Percentiles rank a stretch among this genome's conserved stretches.
Evolutionary conservation across 1,284 basidiomycete genomes (phyloP).

Genomic region (Inonotus hispidus): DNA sequence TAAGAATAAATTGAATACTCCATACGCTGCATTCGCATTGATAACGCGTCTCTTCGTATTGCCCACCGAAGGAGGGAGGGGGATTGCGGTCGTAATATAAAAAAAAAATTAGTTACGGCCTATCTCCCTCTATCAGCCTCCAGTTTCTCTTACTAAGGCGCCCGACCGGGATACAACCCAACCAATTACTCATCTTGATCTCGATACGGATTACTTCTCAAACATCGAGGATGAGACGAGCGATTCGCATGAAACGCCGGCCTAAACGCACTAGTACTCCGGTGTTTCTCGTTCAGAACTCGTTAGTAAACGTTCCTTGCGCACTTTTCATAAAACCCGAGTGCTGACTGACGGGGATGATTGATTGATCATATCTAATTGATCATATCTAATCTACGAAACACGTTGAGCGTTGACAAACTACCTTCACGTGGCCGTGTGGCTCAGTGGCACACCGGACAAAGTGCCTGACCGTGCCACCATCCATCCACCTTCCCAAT

Average conservation of each 20-base stretch:
- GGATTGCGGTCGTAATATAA: slow-evolving; percentile 51
- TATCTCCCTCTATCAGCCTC: slow-evolving; percentile 74
- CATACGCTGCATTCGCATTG: slow-evolving; percentile 39
- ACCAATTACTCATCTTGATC: slow-evolving; percentile 40
- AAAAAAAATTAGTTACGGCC: slow-evolving; percentile 76
- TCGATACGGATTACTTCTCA: slow-evolving; percentile 76
- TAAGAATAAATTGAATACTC: slow-evolving; percentile 28
- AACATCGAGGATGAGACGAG: slow-evolving; percentile 63
- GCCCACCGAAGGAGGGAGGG: slow-evolving; percentile 55
- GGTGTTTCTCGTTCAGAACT: no score
- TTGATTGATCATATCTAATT: no score
- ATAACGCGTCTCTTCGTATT: slow-evolving; percentile 54
- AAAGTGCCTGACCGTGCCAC: neutral
- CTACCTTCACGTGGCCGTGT: neutral
- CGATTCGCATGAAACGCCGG: slow-evolving; percentile 67
- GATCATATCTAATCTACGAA: no score
- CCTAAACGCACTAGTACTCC: slow-evolving; percentile 35
- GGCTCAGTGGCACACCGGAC: neutral
- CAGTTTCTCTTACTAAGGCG: slow-evolving; percentile 63
- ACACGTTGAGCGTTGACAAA: no score
- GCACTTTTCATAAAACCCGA: no score
- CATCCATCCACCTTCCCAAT: neutral
- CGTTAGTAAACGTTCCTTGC: no score
- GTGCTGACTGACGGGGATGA: no score
- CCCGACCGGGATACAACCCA: slow-evolving; percentile 46